These are phyloP conservation scores for Fulvia fulva DNA, from an alignment of 2,329 filamentous ascomycete species.

Conservation along the genomic window DNA sequence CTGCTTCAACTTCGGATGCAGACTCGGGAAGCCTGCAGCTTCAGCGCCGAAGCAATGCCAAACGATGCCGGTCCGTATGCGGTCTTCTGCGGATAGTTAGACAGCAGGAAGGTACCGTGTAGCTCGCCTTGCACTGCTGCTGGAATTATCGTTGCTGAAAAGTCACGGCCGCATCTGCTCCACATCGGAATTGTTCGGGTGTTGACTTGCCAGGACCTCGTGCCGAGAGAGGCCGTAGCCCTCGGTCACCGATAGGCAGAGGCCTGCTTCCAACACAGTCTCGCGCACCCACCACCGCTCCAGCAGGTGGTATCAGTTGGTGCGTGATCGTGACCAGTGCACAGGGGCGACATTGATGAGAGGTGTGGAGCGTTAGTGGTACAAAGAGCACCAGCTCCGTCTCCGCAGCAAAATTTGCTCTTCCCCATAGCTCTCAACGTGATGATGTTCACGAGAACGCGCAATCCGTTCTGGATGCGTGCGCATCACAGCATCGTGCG, in stretches of 20 bases:
- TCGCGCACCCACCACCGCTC: background rate
- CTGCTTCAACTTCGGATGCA: background rate
- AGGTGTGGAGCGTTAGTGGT: background rate
- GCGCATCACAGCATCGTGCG: background rate
- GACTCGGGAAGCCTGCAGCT: background rate
- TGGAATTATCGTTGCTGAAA: background rate
- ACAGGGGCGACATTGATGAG: background rate
- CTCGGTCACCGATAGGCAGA: background rate
- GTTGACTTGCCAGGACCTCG: background rate
- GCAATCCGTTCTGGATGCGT: background rate
- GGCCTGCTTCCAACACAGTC: background rate
- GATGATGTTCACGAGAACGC: background rate
- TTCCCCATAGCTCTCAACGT: background rate
- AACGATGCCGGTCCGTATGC: background rate
- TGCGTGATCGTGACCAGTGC: background rate
- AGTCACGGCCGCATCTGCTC: background rate
- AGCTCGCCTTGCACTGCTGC: background rate
- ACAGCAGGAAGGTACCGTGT: background rate
- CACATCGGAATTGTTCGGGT: background rate
- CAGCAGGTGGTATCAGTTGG: background rate
- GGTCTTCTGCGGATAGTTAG: background rate
- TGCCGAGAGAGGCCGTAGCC: background rate
- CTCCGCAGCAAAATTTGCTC: background rate
- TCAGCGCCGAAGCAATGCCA: background rate
- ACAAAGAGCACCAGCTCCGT: background rate